phyloP scores from a whole-genome alignment of 805 yeast genomes.

The Barnettozyma californica region DNA sequence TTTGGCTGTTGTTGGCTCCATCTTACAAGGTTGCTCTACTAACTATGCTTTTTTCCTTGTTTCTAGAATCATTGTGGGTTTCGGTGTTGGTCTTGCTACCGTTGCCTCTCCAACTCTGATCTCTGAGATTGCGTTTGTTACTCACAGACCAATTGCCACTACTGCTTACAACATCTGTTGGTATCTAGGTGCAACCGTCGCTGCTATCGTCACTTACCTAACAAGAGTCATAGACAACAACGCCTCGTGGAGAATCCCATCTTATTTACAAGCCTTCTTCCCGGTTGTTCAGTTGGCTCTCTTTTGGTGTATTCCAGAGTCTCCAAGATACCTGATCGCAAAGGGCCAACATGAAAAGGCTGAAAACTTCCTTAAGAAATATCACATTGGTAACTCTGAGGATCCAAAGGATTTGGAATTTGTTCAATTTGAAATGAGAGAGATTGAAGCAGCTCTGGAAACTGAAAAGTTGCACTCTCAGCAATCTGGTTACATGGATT shows the following conservation, averaged over 20 bases:
- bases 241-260: conserved; percentile 51
- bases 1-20: conserved; percentile 19
- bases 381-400: too few species aligned
- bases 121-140: conserved; percentile 45
- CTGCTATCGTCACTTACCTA: conserved; percentile 47
- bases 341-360: conserved; percentile 31
- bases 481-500: too few species aligned
- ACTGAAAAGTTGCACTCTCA: too few species aligned
- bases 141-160: conserved; percentile 31
- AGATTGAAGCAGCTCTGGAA: too few species aligned
- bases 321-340: conserved; percentile 40
- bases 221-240: conserved; percentile 25
- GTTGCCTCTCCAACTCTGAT: conserved; percentile 44
- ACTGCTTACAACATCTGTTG: conserved; percentile 44
- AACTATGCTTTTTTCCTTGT: conserved; percentile 10
- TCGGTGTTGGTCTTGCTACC: conserved; percentile 37
- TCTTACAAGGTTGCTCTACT: conserved; percentile 14
- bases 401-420: too few species aligned
- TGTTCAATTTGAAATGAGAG: too few species aligned
- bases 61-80: conserved; percentile 41
- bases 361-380: too few species aligned
- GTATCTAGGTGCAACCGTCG: conserved; percentile 46
- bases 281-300: conserved; percentile 37
- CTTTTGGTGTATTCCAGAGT: conserved; percentile 40
- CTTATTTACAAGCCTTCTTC: conserved; percentile 42